phyloP scores from a whole-genome alignment of 1,284 basidiomycete species.

The Exobasidium cylindrosporum region DNA sequence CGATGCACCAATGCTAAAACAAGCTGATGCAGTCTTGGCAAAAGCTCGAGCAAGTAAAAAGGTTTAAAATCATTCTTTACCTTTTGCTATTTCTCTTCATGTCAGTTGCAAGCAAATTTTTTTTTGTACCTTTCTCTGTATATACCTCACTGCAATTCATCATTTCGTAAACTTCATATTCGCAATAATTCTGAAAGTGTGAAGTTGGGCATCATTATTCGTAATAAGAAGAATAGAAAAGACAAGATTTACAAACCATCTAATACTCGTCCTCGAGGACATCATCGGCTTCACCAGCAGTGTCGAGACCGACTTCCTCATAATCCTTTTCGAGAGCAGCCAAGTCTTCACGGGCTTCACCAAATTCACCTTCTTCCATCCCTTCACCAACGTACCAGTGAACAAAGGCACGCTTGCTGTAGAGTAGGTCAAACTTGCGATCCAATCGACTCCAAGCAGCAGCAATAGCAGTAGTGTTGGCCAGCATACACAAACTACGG shows the following conservation, averaged over 20 bases:
- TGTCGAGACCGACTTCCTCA: conserved; percentile 75
- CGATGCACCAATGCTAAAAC: conserved; percentile 83
- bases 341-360: conserved; percentile 93
- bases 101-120: too few species aligned
- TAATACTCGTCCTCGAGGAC: conserved; percentile 48
- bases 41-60: conserved; percentile 65
- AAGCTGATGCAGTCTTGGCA: conserved; percentile 66
- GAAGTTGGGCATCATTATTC: too few species aligned
- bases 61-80: too few species aligned
- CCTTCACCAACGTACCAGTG: conserved; percentile 82
- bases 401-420: conserved; percentile 56
- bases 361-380: conserved; percentile 99
- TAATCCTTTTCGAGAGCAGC: conserved; percentile 84
- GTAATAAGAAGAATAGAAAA: neutral
- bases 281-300: conserved; percentile 73
- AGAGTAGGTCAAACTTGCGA: conserved; percentile 96
- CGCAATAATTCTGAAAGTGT: too few species aligned
- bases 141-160: too few species aligned
- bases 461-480: conserved; percentile 90
- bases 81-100: too few species aligned
- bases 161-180: too few species aligned
- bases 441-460: conserved; percentile 92
- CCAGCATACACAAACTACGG: conserved; percentile 95
- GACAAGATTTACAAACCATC: neutral
- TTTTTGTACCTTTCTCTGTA: too few species aligned